Evolutionary conservation across 345 rosid species (phyloP).

Genomic region (Geranium brycei): DNA sequence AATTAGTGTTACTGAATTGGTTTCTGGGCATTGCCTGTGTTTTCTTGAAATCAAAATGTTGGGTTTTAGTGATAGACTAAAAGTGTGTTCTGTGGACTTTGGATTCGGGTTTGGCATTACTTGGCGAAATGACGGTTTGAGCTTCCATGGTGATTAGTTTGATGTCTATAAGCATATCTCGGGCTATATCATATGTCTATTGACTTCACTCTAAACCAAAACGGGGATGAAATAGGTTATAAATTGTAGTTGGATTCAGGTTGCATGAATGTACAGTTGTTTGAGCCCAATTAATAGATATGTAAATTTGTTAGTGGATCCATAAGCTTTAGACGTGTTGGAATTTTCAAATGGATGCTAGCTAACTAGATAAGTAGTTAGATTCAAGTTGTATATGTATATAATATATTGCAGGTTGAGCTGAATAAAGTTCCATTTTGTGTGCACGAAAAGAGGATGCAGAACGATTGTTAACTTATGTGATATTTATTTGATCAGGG

Average conservation of each 20-base stretch:
- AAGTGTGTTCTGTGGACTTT: neutral
- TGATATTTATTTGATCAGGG: conserved; percentile 31
- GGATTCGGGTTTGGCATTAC: neutral
- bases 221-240: too few species aligned
- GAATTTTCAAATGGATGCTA: neutral
- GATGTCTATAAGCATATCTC: neutral
- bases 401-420: too few species aligned
- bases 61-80: neutral
- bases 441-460: too few species aligned
- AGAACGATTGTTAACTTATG: neutral
- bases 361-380: too few species aligned
- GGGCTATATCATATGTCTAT: neutral
- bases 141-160: neutral
- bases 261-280: too few species aligned
- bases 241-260: too few species aligned
- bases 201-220: too few species aligned
- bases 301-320: neutral
- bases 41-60: neutral
- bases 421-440: too few species aligned
- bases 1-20: too few species aligned
- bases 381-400: neutral
- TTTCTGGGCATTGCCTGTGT: too few species aligned
- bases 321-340: neutral
- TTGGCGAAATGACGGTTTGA: neutral
- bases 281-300: too few species aligned